Percentiles rank a stretch among this genome's conserved stretches.
phyloP scores from a whole-genome alignment of 2,329 filamentous ascomycete genomes.

The Diaporthe sp. region DNA sequence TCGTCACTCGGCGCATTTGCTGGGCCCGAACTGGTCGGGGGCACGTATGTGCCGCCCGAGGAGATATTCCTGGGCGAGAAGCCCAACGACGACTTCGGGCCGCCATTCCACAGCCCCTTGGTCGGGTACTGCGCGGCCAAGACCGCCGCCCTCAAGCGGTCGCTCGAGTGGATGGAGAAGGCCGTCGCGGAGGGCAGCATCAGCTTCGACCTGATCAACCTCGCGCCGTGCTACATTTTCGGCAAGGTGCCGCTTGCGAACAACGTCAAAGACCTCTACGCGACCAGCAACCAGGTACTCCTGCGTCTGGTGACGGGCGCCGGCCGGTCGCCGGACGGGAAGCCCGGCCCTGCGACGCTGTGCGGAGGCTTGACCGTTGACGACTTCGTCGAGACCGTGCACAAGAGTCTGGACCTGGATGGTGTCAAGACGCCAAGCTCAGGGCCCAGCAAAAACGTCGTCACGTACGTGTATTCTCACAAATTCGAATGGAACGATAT shows the following conservation, averaged over 20 bases:
- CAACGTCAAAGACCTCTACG: slow-evolving; percentile 27
- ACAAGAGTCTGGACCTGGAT: slow-evolving; percentile 37
- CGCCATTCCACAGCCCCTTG: slow-evolving; percentile 35
- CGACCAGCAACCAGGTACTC: slow-evolving; percentile 38
- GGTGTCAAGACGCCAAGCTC: slow-evolving; percentile 35
- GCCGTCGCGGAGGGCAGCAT: slow-evolving; percentile 35
- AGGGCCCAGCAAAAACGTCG: slow-evolving; percentile 36
- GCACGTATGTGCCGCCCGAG: slow-evolving; percentile 29
- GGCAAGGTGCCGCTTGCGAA: slow-evolving; percentile 39
- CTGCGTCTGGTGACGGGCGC: slow-evolving; percentile 26
- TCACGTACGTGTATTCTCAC: slow-evolving; percentile 31
- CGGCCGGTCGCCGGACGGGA: slow-evolving; percentile 9
- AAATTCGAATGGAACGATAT: slow-evolving; percentile 42
- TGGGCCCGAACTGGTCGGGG: slow-evolving; percentile 21
- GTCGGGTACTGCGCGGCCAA: slow-evolving; percentile 41
- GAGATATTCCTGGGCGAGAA: slow-evolving; percentile 25
- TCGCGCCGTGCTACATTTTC: slow-evolving; percentile 38
- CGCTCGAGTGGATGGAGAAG: slow-evolving; percentile 40
- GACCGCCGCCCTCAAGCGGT: slow-evolving; percentile 37
- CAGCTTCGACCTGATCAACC: slow-evolving; percentile 41
- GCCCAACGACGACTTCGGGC: slow-evolving; percentile 37
- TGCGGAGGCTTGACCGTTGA: slow-evolving; percentile 9
- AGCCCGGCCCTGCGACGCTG: not conserved
- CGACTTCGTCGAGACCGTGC: slow-evolving; percentile 35
- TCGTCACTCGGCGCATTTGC: slow-evolving; percentile 39